Conservation (phyloP, 2,329 filamentous ascomycete species). For the Sphaceloma murrayae region DNA sequence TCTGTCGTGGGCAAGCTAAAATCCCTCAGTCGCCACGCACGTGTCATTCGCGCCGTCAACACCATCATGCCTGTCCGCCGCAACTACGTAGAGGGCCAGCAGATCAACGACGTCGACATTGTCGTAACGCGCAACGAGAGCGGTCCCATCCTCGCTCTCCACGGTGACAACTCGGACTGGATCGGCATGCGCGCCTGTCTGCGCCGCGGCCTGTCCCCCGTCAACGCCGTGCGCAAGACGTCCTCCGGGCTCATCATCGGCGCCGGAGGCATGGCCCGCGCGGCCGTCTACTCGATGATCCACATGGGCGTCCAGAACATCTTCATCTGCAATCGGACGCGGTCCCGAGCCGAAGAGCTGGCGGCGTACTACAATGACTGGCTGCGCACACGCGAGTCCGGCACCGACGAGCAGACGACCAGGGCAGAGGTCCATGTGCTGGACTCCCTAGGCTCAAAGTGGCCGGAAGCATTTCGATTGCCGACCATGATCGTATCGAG, state of each 20-base stretch:
- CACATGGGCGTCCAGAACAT: slow-evolving; percentile 68
- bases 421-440: slow-evolving; percentile 46
- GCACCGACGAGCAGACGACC: slow-evolving; percentile 21
- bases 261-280: slow-evolving; percentile 66
- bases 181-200: slow-evolving; percentile 68
- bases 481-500: slow-evolving; percentile 70
- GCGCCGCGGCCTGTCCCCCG: slow-evolving; percentile 60
- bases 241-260: slow-evolving; percentile 48
- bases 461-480: slow-evolving; percentile 53
- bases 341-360: slow-evolving; percentile 56
- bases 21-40: slow-evolving; percentile 60
- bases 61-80: slow-evolving; percentile 63
- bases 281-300: slow-evolving; percentile 68
- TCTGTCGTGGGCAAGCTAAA: slow-evolving; percentile 57
- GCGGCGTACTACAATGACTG: slow-evolving; percentile 58
- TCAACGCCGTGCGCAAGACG: slow-evolving; percentile 47
- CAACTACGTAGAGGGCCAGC: slow-evolving; percentile 26
- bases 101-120: slow-evolving; percentile 40
- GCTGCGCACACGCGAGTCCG: slow-evolving; percentile 16
- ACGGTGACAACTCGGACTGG: slow-evolving; percentile 76
- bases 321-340: slow-evolving; percentile 62
- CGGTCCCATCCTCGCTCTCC: slow-evolving; percentile 58
- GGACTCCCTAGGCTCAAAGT: slow-evolving; percentile 48
- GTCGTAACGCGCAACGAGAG: slow-evolving; percentile 51
- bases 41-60: slow-evolving; percentile 66